A percentile compares a stretch with the other conserved stretches of the same genome.
phyloP scores from a whole-genome alignment of 805 yeast species.

The Nakazawaea siamensis region DNA sequence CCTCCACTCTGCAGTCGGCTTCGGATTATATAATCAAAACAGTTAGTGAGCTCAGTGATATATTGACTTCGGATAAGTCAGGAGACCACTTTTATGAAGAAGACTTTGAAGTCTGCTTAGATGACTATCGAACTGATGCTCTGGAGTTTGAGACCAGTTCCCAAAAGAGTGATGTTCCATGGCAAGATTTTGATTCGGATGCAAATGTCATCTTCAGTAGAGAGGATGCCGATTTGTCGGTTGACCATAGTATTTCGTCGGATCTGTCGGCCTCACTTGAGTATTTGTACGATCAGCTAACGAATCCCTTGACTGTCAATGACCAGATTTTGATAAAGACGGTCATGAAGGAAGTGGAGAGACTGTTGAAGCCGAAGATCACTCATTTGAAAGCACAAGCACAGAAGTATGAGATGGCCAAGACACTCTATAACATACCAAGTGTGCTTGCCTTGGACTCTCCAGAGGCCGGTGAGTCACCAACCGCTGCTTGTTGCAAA shows the following conservation, averaged over 20 bases:
- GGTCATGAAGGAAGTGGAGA: conserved; percentile 9
- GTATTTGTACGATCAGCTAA: conserved; percentile 9
- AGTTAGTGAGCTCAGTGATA: too few species aligned
- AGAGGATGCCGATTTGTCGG: conserved; percentile 2
- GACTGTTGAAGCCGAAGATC: conserved; percentile 2
- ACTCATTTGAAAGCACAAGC: not conserved
- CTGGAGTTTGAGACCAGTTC: not conserved
- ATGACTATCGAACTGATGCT: too few species aligned
- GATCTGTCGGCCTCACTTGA: conserved; percentile 6
- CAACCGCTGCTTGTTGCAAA: not conserved
- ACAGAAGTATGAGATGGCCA: conserved; percentile 1
- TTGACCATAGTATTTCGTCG: conserved; percentile 3
- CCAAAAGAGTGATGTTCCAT: conserved; percentile 6
- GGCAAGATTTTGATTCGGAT: conserved; percentile 6
- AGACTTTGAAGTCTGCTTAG: too few species aligned
- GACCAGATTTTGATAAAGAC: conserved; percentile 10
- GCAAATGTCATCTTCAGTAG: conserved; percentile 2
- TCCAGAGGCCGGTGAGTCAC: not conserved
- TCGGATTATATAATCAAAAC: too few species aligned
- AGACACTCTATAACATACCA: not conserved
- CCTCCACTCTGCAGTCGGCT: too few species aligned
- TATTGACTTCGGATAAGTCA: too few species aligned
- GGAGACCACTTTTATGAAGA: too few species aligned
- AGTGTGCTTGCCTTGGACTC: too few species aligned
- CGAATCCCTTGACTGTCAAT: conserved; percentile 6